Evolutionary conservation across 2,329 filamentous ascomycete species (phyloP), one percentile per base, ranked within the genome.

Genomic region (Phialocephala subalpina): DNA sequence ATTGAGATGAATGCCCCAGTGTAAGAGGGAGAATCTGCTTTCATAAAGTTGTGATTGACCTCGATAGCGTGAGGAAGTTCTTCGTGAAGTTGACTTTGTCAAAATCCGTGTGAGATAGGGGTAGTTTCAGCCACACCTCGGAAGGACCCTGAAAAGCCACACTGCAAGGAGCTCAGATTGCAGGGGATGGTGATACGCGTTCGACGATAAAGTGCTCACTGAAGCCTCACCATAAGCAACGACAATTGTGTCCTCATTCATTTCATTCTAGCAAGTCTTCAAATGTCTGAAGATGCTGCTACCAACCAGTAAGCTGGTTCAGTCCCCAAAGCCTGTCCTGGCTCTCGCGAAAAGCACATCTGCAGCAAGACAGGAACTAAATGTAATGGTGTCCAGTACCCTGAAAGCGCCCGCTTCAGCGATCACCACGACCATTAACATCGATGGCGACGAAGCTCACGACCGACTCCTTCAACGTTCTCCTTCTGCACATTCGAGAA

Each of bases 171-270:
- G n/a, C 45, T 49, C n/a, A 22, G 9, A 11, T 25, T 22, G 6
- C 45, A 18, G 20, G 45, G 40, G 45, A 49, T 49, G 7, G n/a
- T 49, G 45, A 49, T 49, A 49, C 45, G 45, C 45, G 7, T 49
- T n/a, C 45, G 20, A 14, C n/a, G 20, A 22, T 2, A 25, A 18
- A 25, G 20, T 22, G 11, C 40, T n/a, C 40, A 42, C n/a, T n/a
- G 45, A n/a, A 49, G n/a, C 22, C 45, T 49, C 45, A 49, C n/a
- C n/a, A 49, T 49, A 49, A 47, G 12, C 42, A n/a, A 49, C 45
- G 45, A 22, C 45, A 49, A 22, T 42, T 22, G 45, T 49, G 45
- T 49, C 45, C 45, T 25, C n/a, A 49, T 49, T 49, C 45, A 49
- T 25, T 49, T n/a, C 3, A 22, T 12, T n/a, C 38, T 42, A 14